phyloP scores from a whole-genome alignment of 768 basidiomycete genomes.

The Phaffia tasmanica region DNA sequence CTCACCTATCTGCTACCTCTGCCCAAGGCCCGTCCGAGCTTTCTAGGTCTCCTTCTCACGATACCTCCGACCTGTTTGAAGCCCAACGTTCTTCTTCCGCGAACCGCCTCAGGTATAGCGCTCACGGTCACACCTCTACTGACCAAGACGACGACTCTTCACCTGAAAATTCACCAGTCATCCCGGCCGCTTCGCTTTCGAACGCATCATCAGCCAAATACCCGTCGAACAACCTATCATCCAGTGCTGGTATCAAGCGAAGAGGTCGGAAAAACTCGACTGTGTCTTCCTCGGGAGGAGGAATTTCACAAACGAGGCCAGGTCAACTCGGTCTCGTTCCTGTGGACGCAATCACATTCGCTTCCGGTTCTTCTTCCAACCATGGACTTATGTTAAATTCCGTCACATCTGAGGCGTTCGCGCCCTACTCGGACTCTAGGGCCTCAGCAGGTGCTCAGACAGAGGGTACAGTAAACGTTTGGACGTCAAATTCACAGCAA shows the following conservation, averaged over 20 bases:
- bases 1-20: background rate
- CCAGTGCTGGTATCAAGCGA: too few relatives aligned
- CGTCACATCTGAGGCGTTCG: constrained; percentile 1
- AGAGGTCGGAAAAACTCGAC: background rate
- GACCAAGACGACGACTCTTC: constrained; percentile 24
- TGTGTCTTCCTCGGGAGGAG: background rate
- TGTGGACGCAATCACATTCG: constrained; percentile 45
- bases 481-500: constrained; percentile 67
- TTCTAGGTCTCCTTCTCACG: constrained; percentile 9
- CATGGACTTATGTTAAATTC: constrained; percentile 12
- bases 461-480: constrained; percentile 45
- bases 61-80: constrained; percentile 25
- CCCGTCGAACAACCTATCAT: too few relatives aligned
- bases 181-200: background rate
- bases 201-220: too few relatives aligned
- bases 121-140: background rate
- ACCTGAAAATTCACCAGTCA: constrained; percentile 20
- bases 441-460: constrained; percentile 23
- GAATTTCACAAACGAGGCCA: background rate
- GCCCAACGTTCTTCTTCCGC: constrained; percentile 24
- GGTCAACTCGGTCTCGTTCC: constrained; percentile 33
- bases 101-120: constrained; percentile 11
- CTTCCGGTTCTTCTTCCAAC: constrained; percentile 12
- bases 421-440: background rate
- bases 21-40: background rate